phyloP scores from a whole-genome alignment of 2,329 filamentous ascomycete species.

The Aschersonia sp. region DNA sequence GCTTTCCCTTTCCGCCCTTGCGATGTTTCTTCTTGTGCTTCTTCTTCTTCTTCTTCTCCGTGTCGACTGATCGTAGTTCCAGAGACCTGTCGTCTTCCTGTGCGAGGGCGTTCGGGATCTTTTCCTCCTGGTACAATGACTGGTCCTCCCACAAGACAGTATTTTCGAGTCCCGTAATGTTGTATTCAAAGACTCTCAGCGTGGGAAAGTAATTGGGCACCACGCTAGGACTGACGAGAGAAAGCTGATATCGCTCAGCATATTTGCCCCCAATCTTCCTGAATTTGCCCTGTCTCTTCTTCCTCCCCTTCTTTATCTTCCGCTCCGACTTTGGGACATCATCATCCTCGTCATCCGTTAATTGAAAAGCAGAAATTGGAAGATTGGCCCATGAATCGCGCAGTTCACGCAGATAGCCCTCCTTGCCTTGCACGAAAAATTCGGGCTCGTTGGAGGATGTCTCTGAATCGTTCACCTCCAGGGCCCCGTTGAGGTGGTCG shows the following conservation, averaged over 20 bases:
- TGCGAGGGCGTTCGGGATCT: conserved; percentile 11
- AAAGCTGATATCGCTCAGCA: conserved; percentile 73
- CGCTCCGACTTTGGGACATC: conserved; percentile 7
- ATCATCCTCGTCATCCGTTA: conserved; percentile 7
- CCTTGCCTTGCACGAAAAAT: conserved; percentile 47
- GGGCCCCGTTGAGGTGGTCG: conserved; percentile 27
- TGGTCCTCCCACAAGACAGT: conserved; percentile 29
- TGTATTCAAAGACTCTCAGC: conserved; percentile 86
- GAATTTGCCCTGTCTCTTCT: conserved; percentile 36
- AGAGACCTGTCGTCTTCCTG: background rate
- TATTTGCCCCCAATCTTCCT: conserved; percentile 60
- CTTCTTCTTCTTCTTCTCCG: conserved; percentile 9
- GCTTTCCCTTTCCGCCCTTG: conserved; percentile 31
- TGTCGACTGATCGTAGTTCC: background rate
- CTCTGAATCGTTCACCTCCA: conserved; percentile 3
- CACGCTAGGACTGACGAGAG: conserved; percentile 71
- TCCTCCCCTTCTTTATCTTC: conserved; percentile 10
- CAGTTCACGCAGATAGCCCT: conserved; percentile 63
- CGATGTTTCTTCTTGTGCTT: conserved; percentile 25
- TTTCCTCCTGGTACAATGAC: conserved; percentile 5
- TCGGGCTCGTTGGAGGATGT: conserved; percentile 26
- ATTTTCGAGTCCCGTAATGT: conserved; percentile 63
- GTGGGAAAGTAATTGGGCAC: conserved; percentile 90
- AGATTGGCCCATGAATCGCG: conserved; percentile 65
- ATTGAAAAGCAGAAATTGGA: conserved; percentile 33